phyloP scores from a whole-genome alignment of 352 stramenopile species.

The Globisporangium barbulae region DNA sequence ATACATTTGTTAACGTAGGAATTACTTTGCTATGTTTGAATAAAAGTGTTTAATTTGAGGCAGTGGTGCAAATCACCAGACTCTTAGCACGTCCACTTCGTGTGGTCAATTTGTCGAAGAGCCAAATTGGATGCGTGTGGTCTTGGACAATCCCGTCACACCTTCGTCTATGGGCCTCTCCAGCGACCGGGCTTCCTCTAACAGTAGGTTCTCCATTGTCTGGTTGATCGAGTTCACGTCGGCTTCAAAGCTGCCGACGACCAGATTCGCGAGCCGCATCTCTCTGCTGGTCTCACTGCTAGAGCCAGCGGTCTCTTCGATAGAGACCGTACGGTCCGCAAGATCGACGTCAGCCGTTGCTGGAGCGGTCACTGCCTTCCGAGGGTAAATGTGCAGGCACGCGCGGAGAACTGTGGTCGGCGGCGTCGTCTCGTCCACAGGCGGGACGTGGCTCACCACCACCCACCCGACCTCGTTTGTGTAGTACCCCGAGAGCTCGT shows the following conservation, averaged over 20 bases:
- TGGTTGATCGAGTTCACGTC: slow-evolving; percentile 23
- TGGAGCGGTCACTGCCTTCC: neutral
- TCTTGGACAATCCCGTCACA: neutral
- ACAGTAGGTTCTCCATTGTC: slow-evolving; percentile 15
- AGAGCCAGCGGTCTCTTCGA: neutral
- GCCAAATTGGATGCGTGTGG: neutral
- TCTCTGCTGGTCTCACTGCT: neutral
- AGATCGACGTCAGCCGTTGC: neutral
- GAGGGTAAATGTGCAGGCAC: slow-evolving; percentile 13
- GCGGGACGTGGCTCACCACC: slow-evolving; percentile 6
- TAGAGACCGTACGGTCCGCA: neutral
- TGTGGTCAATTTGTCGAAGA: neutral
- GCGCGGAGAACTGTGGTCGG: slow-evolving; percentile 11
- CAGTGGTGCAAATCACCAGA: no score
- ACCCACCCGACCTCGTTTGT: slow-evolving; percentile 17
- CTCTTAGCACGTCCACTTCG: neutral
- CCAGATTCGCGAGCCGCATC: slow-evolving; percentile 3
- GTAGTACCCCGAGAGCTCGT: slow-evolving; percentile 9
- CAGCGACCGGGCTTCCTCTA: slow-evolving; percentile 5
- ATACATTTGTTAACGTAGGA: no score
- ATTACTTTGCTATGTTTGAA: no score
- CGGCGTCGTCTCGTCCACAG: neutral
- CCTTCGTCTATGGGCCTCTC: neutral
- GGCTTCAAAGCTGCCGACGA: slow-evolving; percentile 16
- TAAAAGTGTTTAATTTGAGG: no score